Evolutionary conservation across 768 basidiomycete genomes (phyloP).

Genomic region (Hydnum rufescens): DNA sequence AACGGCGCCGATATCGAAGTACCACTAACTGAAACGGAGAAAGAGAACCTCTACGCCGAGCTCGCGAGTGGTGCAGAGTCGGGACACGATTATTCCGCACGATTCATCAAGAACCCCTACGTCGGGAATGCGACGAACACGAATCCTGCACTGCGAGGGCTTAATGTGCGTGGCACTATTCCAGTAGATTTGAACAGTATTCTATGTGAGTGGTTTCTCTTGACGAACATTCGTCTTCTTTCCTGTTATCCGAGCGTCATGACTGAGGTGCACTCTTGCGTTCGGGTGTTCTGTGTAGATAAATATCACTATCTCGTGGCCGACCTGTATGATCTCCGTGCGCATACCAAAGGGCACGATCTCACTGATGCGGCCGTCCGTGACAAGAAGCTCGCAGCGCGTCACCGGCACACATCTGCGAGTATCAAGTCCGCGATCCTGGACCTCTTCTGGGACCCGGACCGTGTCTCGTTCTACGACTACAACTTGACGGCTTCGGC

Average conservation of each 20-base stretch:
- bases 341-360: background rate
- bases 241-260: background rate
- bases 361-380: background rate
- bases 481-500: constrained; percentile 55
- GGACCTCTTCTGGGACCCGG: constrained; percentile 70
- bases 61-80: constrained; percentile 78
- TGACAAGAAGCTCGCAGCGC: constrained; percentile 14
- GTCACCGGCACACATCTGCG: constrained; percentile 37
- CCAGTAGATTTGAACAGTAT: constrained; percentile 73
- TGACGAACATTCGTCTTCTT: constrained; percentile 5
- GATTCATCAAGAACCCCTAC: constrained; percentile 21
- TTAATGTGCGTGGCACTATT: constrained; percentile 51
- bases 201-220: constrained; percentile 35
- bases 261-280: background rate
- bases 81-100: constrained; percentile 30
- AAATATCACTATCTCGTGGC: constrained; percentile 29
- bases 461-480: constrained; percentile 79
- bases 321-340: constrained; percentile 27
- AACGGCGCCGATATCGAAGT: constrained; percentile 36
- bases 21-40: constrained; percentile 38
- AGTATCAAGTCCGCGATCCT: constrained; percentile 48
- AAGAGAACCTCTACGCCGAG: constrained; percentile 58
- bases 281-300: too few relatives aligned
- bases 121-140: constrained; percentile 23
- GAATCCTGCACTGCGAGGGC: constrained; percentile 39